These are phyloP conservation scores for Zymoseptoria pseudotritici DNA, from an alignment of 2,329 filamentous ascomycete species.

Conservation along the genomic window DNA sequence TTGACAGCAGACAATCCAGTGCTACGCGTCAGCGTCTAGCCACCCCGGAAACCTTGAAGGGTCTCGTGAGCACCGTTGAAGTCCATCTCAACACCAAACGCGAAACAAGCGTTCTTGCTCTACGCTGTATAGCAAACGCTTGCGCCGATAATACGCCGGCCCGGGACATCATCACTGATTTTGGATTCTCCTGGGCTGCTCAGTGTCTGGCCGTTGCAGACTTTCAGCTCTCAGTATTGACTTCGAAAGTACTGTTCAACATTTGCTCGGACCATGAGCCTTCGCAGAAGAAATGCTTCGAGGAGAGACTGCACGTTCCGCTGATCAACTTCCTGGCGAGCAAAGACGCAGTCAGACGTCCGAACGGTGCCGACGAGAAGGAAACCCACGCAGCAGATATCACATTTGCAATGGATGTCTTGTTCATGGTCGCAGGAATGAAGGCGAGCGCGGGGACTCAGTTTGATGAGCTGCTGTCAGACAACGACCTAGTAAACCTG, in stretches of 20 bases:
- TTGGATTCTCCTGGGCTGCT: slow-evolving; percentile 17
- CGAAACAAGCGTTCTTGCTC: slow-evolving; percentile 8
- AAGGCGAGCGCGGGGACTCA: slow-evolving; percentile 10
- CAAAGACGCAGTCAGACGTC: not conserved
- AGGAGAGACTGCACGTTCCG: slow-evolving; percentile 11
- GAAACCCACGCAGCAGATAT: not conserved
- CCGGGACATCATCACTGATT: slow-evolving; percentile 18
- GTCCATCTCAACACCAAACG: slow-evolving; percentile 3
- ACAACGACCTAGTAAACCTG: slow-evolving; percentile 7
- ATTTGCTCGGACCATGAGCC: slow-evolving; percentile 32
- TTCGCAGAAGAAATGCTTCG: slow-evolving; percentile 20
- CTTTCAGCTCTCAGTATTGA: slow-evolving; percentile 9
- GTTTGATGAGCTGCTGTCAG: slow-evolving; percentile 4
- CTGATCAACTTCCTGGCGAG: slow-evolving; percentile 12
- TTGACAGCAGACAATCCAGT: slow-evolving; percentile 13
- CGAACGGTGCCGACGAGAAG: not conserved
- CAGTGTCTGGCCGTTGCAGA: slow-evolving; percentile 10
- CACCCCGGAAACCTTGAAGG: slow-evolving; percentile 5
- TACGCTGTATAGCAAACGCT: slow-evolving; percentile 29
- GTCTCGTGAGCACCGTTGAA: slow-evolving; percentile 11
- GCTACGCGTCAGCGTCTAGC: slow-evolving; percentile 11
- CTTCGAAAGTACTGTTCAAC: slow-evolving; percentile 38
- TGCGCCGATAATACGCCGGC: slow-evolving; percentile 25
- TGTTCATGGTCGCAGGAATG: slow-evolving; percentile 23
- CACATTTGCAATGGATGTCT: slow-evolving; percentile 14